Conservation (phyloP, 768 basidiomycete species). For the Boletus bicolor region DNA sequence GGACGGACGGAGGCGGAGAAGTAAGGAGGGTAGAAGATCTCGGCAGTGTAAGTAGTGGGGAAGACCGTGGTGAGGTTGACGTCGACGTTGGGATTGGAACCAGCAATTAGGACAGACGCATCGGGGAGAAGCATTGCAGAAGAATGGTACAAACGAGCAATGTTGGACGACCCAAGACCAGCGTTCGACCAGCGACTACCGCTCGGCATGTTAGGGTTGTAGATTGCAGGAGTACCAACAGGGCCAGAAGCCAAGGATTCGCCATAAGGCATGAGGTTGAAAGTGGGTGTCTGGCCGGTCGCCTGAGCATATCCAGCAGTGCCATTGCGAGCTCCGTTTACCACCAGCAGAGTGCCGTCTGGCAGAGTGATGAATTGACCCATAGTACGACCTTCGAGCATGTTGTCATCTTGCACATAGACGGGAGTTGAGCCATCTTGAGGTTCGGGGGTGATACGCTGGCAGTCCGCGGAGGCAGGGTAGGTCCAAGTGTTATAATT, state of each 20-base stretch:
- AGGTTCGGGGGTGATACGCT: slow-evolving; percentile 85
- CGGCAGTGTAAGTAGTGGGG: slow-evolving; percentile 79
- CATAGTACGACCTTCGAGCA: slow-evolving; percentile 82
- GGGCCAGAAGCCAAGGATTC: slow-evolving; percentile 80
- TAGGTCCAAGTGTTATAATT: slow-evolving; percentile 70
- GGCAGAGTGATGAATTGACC: slow-evolving; percentile 88
- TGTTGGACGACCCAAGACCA: slow-evolving; percentile 58
- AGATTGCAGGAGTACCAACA: slow-evolving; percentile 72
- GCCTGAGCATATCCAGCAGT: slow-evolving; percentile 82
- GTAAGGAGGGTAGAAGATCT: slow-evolving; percentile 91
- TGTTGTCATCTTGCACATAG: slow-evolving; percentile 71
- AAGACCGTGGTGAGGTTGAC: slow-evolving; percentile 61
- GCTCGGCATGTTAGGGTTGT: slow-evolving; percentile 69
- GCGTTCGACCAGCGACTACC: slow-evolving; percentile 75
- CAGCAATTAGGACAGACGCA: slow-evolving; percentile 82
- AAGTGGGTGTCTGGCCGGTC: slow-evolving; percentile 42
- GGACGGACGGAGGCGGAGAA: slow-evolving; percentile 72
- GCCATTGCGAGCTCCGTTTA: slow-evolving; percentile 83
- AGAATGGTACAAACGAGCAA: slow-evolving; percentile 90
- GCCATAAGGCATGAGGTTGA: slow-evolving; percentile 62
- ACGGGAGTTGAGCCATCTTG: slow-evolving; percentile 55
- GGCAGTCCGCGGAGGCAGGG: slow-evolving; percentile 71
- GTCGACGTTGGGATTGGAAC: slow-evolving; percentile 93
- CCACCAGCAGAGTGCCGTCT: slow-evolving; percentile 67
- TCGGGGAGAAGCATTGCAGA: slow-evolving; percentile 85